These are phyloP conservation scores for Apocynum venetum DNA, from an alignment of 257 asterid species.

Conservation along the genomic window DNA sequence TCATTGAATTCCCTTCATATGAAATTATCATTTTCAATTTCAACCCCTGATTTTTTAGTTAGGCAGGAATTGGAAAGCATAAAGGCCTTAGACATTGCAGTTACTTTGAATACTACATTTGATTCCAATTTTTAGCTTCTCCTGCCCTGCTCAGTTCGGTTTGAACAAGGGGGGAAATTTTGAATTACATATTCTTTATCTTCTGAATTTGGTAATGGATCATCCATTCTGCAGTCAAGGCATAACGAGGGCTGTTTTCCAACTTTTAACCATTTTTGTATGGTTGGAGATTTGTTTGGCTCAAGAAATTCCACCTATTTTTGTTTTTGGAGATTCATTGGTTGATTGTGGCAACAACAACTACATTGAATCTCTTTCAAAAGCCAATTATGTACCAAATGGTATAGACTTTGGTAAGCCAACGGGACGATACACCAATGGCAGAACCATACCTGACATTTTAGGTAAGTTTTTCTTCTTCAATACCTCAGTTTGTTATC, in stretches of 20 bases:
- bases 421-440: slow-evolving; percentile 73
- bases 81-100: neutral
- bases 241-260: slow-evolving; percentile 1
- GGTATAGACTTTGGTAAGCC: slow-evolving; percentile 77
- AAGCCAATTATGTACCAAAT: slow-evolving; percentile 66
- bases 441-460: slow-evolving; percentile 69
- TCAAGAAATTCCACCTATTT: slow-evolving; percentile 35
- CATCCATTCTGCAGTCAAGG: slow-evolving; percentile 1
- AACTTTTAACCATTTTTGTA: slow-evolving; percentile 13
- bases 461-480: slow-evolving; percentile 43
- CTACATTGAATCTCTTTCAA: slow-evolving; percentile 59
- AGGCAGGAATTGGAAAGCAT: neutral
- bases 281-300: slow-evolving; percentile 25
- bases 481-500: neutral
- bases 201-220: slow-evolving; percentile 26
- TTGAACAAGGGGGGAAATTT: neutral
- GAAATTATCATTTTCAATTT: neutral
- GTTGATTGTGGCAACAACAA: slow-evolving; percentile 79
- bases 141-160: neutral
- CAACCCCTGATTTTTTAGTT: neutral
- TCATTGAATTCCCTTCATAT: neutral
- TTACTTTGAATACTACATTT: neutral
- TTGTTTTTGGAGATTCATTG: slow-evolving; percentile 77
- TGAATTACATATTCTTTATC: neutral
- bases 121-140: neutral